phyloP scores from a whole-genome alignment of 1,284 basidiomycete genomes.

The Ceratobasidium sp. region DNA sequence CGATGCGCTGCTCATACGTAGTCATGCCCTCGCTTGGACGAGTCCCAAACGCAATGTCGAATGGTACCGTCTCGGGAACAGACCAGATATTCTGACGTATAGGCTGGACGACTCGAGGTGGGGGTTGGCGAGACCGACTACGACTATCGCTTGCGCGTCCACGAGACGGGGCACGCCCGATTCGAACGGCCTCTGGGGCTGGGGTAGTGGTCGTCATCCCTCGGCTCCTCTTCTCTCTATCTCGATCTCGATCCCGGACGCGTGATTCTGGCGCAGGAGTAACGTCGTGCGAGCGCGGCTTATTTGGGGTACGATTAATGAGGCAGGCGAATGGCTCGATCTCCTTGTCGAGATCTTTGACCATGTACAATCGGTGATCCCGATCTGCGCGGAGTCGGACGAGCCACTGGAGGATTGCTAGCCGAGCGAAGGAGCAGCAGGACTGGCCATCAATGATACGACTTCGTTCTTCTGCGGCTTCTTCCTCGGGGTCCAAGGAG shows the following conservation, averaged over 20 bases:
- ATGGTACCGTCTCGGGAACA: slow-evolving; percentile 77
- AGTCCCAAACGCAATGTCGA: slow-evolving; percentile 71
- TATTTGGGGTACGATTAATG: slow-evolving; percentile 47
- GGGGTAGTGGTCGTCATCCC: slow-evolving; percentile 52
- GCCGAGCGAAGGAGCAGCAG: slow-evolving; percentile 68
- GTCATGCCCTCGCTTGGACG: slow-evolving; percentile 77
- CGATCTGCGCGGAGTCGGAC: slow-evolving; percentile 91
- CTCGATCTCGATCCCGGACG: slow-evolving; percentile 47
- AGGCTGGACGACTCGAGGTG: slow-evolving; percentile 51
- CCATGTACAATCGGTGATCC: slow-evolving; percentile 87
- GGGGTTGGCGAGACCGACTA: slow-evolving; percentile 72
- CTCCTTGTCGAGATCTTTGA: slow-evolving; percentile 57
- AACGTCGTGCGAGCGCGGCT: slow-evolving; percentile 5
- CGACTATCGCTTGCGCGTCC: slow-evolving; percentile 69
- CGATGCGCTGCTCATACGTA: slow-evolving; percentile 64
- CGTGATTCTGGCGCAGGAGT: slow-evolving; percentile 12
- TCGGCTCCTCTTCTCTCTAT: slow-evolving; percentile 48
- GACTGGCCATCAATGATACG: slow-evolving; percentile 50
- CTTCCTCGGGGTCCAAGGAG: slow-evolving; percentile 48
- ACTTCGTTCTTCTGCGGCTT: slow-evolving; percentile 44
- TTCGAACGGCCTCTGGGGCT: slow-evolving; percentile 56
- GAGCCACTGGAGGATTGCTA: slow-evolving; percentile 86
- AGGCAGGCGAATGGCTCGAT: slow-evolving; percentile 54
- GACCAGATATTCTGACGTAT: slow-evolving; percentile 73
- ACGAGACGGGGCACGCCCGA: slow-evolving; percentile 62